phyloP scores from a whole-genome alignment of 305 asterid species.

The Rubia occidens region DNA sequence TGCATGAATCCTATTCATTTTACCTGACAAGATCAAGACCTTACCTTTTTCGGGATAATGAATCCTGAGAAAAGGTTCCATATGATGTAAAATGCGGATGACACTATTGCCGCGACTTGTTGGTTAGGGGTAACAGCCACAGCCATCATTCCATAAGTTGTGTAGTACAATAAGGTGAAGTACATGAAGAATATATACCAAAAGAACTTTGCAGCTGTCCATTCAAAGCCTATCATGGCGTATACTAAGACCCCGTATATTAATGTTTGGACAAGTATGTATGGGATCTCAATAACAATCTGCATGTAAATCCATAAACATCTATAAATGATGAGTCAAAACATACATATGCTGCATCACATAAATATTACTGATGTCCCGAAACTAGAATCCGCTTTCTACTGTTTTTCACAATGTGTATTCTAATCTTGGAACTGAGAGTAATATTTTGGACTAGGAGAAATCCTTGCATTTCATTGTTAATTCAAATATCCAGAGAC shows the following conservation, averaged over 20 bases:
- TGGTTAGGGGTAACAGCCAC: constrained; percentile 26
- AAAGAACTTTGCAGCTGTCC: constrained; percentile 25
- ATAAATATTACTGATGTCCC: background rate
- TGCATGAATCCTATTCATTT: background rate
- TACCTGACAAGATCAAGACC: background rate
- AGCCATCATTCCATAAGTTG: constrained; percentile 26
- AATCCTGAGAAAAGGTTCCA: constrained; percentile 28
- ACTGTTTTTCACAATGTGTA: too few species aligned
- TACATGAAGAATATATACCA: constrained; percentile 27
- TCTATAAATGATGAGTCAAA: background rate
- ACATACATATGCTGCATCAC: too few species aligned
- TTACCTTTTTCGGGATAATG: constrained; percentile 18
- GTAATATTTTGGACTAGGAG: background rate
- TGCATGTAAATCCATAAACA: constrained; percentile 9
- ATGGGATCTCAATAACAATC: constrained; percentile 24
- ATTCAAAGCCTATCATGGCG: constrained; percentile 23
- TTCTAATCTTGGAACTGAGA: background rate
- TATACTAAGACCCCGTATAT: constrained; percentile 22
- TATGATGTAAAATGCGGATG: constrained; percentile 12
- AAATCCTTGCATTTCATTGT: background rate
- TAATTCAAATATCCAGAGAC: background rate
- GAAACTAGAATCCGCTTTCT: background rate
- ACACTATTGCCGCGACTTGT: constrained; percentile 18
- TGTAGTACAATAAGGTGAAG: constrained; percentile 21
- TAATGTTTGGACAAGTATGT: constrained; percentile 19